Conservation (phyloP, 345 rosid genomes). For the Hibiscus tridactylites region DNA sequence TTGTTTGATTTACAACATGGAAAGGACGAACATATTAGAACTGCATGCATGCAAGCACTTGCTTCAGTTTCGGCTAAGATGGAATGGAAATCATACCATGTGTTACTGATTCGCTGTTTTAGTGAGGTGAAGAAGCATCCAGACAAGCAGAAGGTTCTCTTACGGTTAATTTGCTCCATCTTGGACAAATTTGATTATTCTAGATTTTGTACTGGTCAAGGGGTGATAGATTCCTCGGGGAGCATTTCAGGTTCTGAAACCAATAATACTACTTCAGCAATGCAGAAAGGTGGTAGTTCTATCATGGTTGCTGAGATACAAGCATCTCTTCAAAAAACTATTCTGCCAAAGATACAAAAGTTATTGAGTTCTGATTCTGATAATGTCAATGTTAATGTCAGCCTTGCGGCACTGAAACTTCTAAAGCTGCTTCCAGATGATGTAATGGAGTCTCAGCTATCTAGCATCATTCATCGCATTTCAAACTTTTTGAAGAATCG, state of each 20-base stretch:
- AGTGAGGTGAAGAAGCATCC: slow-evolving; percentile 48
- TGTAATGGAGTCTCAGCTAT: slow-evolving; percentile 64
- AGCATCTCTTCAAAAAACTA: slow-evolving; percentile 45
- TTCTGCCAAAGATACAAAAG: slow-evolving; percentile 69
- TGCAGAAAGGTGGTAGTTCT: slow-evolving; percentile 17
- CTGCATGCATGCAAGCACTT: slow-evolving; percentile 70
- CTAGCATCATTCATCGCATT: slow-evolving; percentile 60
- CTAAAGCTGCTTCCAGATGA: slow-evolving; percentile 82
- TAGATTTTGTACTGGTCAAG: slow-evolving; percentile 25
- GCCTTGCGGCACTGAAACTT: slow-evolving; percentile 69
- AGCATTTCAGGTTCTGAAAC: slow-evolving; percentile 13
- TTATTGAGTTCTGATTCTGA: slow-evolving; percentile 53
- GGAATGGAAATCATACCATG: slow-evolving; percentile 75
- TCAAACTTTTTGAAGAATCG: slow-evolving; percentile 69
- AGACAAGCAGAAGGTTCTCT: slow-evolving; percentile 56
- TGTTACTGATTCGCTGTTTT: slow-evolving; percentile 63
- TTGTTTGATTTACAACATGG: slow-evolving; percentile 70
- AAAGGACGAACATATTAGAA: slow-evolving; percentile 52
- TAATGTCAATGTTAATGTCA: slow-evolving; percentile 55
- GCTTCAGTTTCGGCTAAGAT: slow-evolving; percentile 60
- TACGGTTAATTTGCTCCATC: slow-evolving; percentile 60
- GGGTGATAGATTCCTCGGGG: slow-evolving; percentile 17
- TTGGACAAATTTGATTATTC: slow-evolving; percentile 75
- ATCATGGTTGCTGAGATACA: slow-evolving; percentile 32
- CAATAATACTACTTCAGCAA: slow-evolving; percentile 9